Evolutionary conservation across 2,329 filamentous ascomycete species (phyloP), one percentile per base, ranked within the genome.

Genomic region (Cryphonectria radicalis): DNA sequence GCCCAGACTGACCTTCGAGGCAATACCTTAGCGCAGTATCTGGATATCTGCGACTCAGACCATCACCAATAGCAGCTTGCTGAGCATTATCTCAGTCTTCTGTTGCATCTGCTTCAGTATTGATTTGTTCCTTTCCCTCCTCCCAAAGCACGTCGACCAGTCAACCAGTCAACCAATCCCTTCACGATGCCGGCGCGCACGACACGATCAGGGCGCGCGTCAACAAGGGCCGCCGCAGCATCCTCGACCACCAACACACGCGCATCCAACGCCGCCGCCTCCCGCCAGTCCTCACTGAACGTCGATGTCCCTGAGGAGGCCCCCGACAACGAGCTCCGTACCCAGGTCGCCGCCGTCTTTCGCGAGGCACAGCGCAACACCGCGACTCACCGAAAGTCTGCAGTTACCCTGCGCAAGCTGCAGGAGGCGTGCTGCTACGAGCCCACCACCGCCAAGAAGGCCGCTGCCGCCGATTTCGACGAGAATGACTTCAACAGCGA

Each of bases 401-500:
- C 92, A 4, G 92, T 98, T 72, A 94, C 91, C 66, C 84, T 99
- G 73, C 90, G 95, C 74, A 98, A 97, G 81, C 88, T 97, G 60
- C 95, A 98, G 77, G 95, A 98, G 79, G 86, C 91, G 53, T 97
- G 94, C 82, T 91, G 88, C 78, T 91, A 91, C 76, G 89, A 91
- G 75, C 88, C 84, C 25, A 85, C 82, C 46, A 85, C 81, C 73
- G 82, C 82, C 37, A 88, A 86, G 74, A 88, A 87, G 77, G 76
- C 79, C 4, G 80, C 84, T 14, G 83, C 87, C 14, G 88, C 90
- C 75, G 91, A 94, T 14, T 93, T 95, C 74, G 91, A 93, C 62
- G 94, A 97, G 80, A 88, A 91, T 65, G 91, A 96, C 71, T 98
- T 99, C 84, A 97, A 96, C 77, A 84, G 86, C 40, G 95, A 99